Conservation (phyloP, 73 alveolate species). For the Paramecium biaurelia region DNA sequence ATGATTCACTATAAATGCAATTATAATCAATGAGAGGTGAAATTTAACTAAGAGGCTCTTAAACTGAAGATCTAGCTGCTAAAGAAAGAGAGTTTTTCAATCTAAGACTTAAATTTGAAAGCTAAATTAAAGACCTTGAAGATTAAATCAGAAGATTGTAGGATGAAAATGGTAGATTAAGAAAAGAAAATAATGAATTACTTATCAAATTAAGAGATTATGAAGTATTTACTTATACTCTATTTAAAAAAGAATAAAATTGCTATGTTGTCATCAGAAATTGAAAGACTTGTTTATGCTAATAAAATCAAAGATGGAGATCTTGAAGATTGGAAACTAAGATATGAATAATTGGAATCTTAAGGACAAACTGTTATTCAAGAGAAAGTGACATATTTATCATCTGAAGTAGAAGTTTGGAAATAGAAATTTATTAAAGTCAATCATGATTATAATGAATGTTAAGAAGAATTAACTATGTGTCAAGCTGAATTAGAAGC, state of each 20-base stretch:
- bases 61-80: not conserved
- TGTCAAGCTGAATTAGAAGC: conserved; percentile 32
- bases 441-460: conserved; percentile 31
- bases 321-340: not conserved
- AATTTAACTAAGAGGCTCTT: not conserved
- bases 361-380: not conserved
- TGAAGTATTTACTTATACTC: not conserved
- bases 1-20: not conserved
- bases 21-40: conserved; percentile 5
- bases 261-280: conserved; percentile 6
- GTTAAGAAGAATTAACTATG: not conserved
- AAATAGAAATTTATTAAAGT: not conserved
- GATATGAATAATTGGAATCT: not conserved
- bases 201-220: not conserved
- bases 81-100: not conserved
- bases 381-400: conserved; percentile 3
- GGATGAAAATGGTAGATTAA: conserved; percentile 11
- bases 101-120: not conserved
- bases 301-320: conserved; percentile 4
- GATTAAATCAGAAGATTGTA: not conserved
- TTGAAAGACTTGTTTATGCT: not conserved
- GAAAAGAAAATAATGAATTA: not conserved
- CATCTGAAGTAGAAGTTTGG: conserved; percentile 28
- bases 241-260: not conserved
- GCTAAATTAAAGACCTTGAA: not conserved